Base-by-base conservation (phyloP, 1,284 basidiomycete species). In the Porphyrellus sp. region DNA sequence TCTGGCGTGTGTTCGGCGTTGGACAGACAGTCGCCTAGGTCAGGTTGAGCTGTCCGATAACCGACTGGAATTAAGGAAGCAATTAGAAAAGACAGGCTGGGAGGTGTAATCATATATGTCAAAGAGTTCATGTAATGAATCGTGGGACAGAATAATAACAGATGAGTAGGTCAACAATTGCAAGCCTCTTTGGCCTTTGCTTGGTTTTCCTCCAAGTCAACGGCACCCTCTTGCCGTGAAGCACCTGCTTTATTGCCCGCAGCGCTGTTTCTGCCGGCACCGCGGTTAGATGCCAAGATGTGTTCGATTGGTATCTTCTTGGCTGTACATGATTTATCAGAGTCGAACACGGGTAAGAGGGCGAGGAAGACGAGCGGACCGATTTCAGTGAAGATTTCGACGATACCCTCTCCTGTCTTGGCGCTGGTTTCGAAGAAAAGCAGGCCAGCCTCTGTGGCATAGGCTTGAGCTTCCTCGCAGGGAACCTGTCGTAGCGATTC, bases 361-460 rank as follows among this genome's bases (percentile, higher is more conserved):
- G 21, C 30, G 20, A 46, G 34, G 48, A 46, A 45, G 48, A 18
- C 15, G 23, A 42, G 53, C 86, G 56, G 56, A 95, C 93, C 94
- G 65, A 98, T 97, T 74, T 99, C 97, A 8, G 96, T 99, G 70
- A 99, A 99, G 30, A 99, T 86, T 67, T 99, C 96, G 42, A 95
- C 89, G 49, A 99, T 85, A 42, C 95, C 95, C 63, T 96, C 90
- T 35, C 97, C 97, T 9, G 93, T 97, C 86, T 99, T 99, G 38
- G 96, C 96, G 66, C 88, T 92, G 20, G 96, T 98, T 77, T 99
- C 96, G 64, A 98, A 98, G 80, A 99, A 99, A 51, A 99, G 75
- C 51, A 99, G 71, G 1, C 91, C 90, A 30, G 88, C 85, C 72
- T 99, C 97, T 57, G 90, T 85, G 11, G 97, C 96, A 70, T 99